phyloP scores from a whole-genome alignment of 2,329 filamentous ascomycete species.

The Sporothrix luriei region DNA sequence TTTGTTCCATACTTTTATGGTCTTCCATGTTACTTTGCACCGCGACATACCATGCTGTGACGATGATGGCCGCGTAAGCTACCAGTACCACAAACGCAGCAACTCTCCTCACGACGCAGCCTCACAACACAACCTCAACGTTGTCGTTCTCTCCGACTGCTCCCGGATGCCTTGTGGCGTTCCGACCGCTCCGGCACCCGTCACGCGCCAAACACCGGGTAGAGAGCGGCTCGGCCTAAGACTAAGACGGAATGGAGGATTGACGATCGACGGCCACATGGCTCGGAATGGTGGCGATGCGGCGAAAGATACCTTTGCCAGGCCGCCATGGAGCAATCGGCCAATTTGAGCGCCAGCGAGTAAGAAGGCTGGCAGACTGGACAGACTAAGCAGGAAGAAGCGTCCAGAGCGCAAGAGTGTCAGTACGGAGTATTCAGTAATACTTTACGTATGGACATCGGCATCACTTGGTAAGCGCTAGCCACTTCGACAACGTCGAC shows the following conservation, averaged over 20 bases:
- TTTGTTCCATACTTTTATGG: neutral
- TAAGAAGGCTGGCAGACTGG: too few relatives aligned
- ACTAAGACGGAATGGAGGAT: slow-evolving; percentile 18
- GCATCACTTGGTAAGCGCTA: slow-evolving; percentile 1
- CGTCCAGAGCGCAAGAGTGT: neutral
- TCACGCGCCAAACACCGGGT: slow-evolving; percentile 5
- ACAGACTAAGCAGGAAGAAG: neutral
- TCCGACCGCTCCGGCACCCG: slow-evolving; percentile 12
- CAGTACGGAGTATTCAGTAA: too few relatives aligned
- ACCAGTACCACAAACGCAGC: too few relatives aligned
- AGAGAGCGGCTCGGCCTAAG: neutral
- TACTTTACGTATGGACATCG: neutral
- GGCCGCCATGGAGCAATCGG: neutral
- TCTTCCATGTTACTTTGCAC: neutral
- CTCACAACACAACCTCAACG: too few relatives aligned
- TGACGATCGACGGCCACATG: slow-evolving; percentile 1
- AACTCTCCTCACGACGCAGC: too few relatives aligned
- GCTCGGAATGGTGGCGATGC: neutral
- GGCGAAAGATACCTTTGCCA: slow-evolving; percentile 1
- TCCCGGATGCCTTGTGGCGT: slow-evolving; percentile 1
- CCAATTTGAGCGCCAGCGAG: neutral
- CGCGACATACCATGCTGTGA: neutral
- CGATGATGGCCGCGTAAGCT: neutral
- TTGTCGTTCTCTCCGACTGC: neutral
- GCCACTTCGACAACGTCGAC: neutral